A percentile compares a stretch with the other conserved stretches of the same genome.
These are phyloP conservation scores for Fusarium sp. DNA, from an alignment of 2,329 filamentous ascomycete genomes.

Conservation along the genomic window DNA sequence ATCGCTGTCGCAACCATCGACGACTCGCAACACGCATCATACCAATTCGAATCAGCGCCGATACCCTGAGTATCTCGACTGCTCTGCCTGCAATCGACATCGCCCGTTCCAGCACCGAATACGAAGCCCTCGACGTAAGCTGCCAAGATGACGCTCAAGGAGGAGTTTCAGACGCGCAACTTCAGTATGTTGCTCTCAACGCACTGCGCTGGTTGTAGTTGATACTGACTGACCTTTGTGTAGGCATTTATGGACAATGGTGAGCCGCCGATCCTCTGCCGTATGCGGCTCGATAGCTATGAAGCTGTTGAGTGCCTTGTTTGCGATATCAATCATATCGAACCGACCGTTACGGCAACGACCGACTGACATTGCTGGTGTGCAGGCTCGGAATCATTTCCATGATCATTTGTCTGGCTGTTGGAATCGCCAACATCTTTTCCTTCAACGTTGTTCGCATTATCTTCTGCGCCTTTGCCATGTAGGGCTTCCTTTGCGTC, in stretches of 20 bases:
- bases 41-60: slow-evolving; percentile 18
- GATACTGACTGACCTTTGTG: slow-evolving; percentile 54
- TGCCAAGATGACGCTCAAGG: slow-evolving; percentile 74
- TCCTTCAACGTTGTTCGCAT: slow-evolving; percentile 61
- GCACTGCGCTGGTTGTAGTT: background rate
- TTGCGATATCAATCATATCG: slow-evolving; percentile 14
- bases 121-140: slow-evolving; percentile 43
- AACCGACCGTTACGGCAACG: slow-evolving; percentile 12
- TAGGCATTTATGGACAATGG: slow-evolving; percentile 82
- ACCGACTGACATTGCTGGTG: slow-evolving; percentile 20
- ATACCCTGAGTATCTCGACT: slow-evolving; percentile 9
- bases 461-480: slow-evolving; percentile 63
- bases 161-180: slow-evolving; percentile 78
- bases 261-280: slow-evolving; percentile 56
- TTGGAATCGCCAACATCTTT: slow-evolving; percentile 76
- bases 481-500: slow-evolving; percentile 56
- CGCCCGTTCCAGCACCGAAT: slow-evolving; percentile 28
- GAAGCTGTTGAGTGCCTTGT: slow-evolving; percentile 19
- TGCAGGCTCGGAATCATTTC: slow-evolving; percentile 74
- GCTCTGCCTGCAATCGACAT: slow-evolving; percentile 19
- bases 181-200: slow-evolving; percentile 68
- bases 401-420: slow-evolving; percentile 76
- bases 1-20: slow-evolving; percentile 36
- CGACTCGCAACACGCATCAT: slow-evolving; percentile 26
- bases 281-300: slow-evolving; percentile 11